A percentile compares a stretch with the other conserved stretches of the same genome.
Conservation (phyloP, 345 rosid genomes). For the Hypericum androsaemum region DNA sequence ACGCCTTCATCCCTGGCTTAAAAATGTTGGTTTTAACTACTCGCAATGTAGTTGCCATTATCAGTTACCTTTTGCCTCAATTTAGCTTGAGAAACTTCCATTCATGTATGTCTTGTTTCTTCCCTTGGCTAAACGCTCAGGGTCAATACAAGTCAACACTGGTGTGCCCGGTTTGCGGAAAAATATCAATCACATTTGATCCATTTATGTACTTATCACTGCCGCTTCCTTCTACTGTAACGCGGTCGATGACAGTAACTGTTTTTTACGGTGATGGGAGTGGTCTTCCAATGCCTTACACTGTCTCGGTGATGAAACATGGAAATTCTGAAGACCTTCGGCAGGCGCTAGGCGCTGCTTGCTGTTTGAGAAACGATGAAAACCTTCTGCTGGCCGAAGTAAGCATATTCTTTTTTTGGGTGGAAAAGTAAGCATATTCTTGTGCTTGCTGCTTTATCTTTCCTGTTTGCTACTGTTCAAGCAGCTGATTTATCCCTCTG, state of each 20-base stretch:
- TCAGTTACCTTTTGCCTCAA: too few species aligned
- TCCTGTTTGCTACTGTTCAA: conserved; percentile 7
- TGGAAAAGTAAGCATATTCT: background rate
- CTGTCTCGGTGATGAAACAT: conserved; percentile 62
- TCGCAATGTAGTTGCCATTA: too few species aligned
- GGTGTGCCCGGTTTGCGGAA: conserved; percentile 77
- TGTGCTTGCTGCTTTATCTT: background rate
- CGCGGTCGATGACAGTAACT: conserved; percentile 77
- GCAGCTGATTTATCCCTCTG: conserved; percentile 8
- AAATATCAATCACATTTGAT: conserved; percentile 83
- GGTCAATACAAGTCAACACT: conserved; percentile 96
- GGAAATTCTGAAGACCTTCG: conserved; percentile 67
- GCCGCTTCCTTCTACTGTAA: conserved; percentile 78
- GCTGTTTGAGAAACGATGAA: conserved; percentile 72
- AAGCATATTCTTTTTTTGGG: conserved; percentile 7
- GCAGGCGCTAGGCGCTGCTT: conserved; percentile 55
- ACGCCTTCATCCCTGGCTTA: background rate
- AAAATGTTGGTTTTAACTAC: too few species aligned
- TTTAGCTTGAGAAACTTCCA: too few species aligned
- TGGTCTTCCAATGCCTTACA: conserved; percentile 64
- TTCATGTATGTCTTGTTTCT: too few species aligned
- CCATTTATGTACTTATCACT: conserved; percentile 91
- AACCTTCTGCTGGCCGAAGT: conserved; percentile 83
- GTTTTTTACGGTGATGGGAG: conserved; percentile 69
- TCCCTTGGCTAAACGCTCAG: conserved; percentile 31